Evolutionary conservation across 2,329 filamentous ascomycete genomes (phyloP), one percentile per base, ranked within the genome.

Genomic region (Xenoacremonium recifei): DNA sequence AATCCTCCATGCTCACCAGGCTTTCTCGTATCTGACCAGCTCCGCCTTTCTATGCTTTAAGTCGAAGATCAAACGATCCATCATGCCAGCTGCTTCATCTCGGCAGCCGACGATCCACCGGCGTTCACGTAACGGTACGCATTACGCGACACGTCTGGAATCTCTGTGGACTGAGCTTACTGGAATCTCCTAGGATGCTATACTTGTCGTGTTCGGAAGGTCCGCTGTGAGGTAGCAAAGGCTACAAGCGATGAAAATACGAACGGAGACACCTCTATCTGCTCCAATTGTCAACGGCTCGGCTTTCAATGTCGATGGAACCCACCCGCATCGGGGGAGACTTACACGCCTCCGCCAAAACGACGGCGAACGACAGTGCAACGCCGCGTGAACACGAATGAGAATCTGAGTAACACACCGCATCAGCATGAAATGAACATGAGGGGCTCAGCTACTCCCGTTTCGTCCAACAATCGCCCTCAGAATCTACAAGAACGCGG

Each of bases 241-340:
- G 23, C 30, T 13, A 19, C 21, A n/a, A 16, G 17, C 10, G 9
- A 15, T 15, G 13, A 12, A 12, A 32, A 13, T 10, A 6, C 3
- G 20, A 31, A 18, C 23, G 32, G 25, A 20, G 3, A 23, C 39
- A 11, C 33, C 30, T 25, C 36, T 10, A 16, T 38, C 6, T 47
- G 45, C 31, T 23, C 34, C 11, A 44, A 62, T 31, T 39, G 42
- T 34, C 21, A 49, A 39, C 23, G 49, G 30, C 40, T 51, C 21
- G 36, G 49, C 30, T 37, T 45, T 37, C 41, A 54, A 48, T 49
- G 47, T 17, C 29, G 40, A 25, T 49, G 47, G 47, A 15, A 34
- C 7, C 19, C 40, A n/a, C 43, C 46, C 15, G 35, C 20, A 10
- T 33, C 42, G 5, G 47, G 47, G n/a, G 47, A 49, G 34, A 21